Evolutionary conservation across 768 basidiomycete genomes (phyloP), one percentile per base, ranked within the genome.

Genomic region (Pleurotus eryngii): DNA sequence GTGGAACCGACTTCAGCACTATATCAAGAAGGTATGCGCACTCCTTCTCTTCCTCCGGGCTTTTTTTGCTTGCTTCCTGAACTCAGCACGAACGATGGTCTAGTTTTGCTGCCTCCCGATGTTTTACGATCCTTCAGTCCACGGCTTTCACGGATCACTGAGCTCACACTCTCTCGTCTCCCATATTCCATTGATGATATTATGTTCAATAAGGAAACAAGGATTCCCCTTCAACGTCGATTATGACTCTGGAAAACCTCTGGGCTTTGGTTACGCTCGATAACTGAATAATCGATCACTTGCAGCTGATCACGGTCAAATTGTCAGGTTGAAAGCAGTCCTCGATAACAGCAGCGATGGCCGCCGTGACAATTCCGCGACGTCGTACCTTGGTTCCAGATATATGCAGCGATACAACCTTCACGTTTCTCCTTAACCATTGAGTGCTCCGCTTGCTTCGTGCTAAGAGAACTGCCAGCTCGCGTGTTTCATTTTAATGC

Each of bases 151-250:
- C 11, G 73, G 7, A 63, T 65, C 14, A 68, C 54, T 50, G 60
- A 62, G n/a, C 67, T 73, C 50, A 64, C 67, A 45, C 64, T 72
- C 20, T 66, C 70, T 15, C 68, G 68, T 0, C 66, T 63, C 43
- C 39, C 63, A 15, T 60, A 57, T 2, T 24, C 64, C 14, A 67
- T 71, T 38, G 71, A 73, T 56, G 50, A 55, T 15, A 64, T 63
- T 7, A 63, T 73, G 45, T 63, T 74, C 11, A 38, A 64, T 37
- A 56, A 1, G 24, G 67, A 40, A 60, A 70, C n/a, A 51, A 66
- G 2, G 60, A 38, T 81, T 76, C 56, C 68, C 72, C 0, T 78
- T 67, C 63, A 74, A 74, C 45, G 8, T 62, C 6, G 73, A 76
- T 58, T 61, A 70, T 54, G 73, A 78, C 27, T 68, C 67, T 1